Percentiles rank a stretch among this genome's conserved stretches.
Evolutionary conservation across 2,329 filamentous ascomycete species (phyloP).

Genomic region (Monilinia fructigena): DNA sequence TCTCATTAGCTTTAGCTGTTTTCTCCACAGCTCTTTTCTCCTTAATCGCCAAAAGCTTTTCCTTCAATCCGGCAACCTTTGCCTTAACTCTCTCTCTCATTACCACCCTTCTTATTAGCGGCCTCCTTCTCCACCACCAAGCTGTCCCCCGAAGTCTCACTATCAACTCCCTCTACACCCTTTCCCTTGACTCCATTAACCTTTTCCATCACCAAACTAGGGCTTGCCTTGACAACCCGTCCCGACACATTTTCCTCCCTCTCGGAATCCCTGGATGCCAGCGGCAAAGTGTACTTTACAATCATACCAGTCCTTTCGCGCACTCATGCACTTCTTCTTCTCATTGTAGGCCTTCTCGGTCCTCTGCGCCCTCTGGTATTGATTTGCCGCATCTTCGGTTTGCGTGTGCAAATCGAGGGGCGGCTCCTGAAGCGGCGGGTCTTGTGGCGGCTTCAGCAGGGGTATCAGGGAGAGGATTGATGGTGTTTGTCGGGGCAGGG

Average conservation of each 20-base stretch:
- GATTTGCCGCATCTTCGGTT: not conserved
- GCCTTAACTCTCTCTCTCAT: not conserved
- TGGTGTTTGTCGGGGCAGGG: constrained; percentile 17
- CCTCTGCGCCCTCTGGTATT: not conserved
- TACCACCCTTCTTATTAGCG: not conserved
- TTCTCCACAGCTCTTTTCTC: constrained; percentile 1
- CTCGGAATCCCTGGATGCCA: constrained; percentile 5
- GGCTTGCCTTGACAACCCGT: constrained; percentile 10
- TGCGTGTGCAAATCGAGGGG: constrained; percentile 11
- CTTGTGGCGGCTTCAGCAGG: constrained; percentile 4
- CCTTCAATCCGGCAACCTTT: constrained; percentile 12
- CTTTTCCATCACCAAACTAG: constrained; percentile 10
- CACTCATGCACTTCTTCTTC: constrained; percentile 17
- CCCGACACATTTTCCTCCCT: constrained; percentile 20
- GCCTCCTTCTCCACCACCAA: not conserved
- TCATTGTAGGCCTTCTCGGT: constrained; percentile 1
- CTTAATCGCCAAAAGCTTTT: constrained; percentile 10
- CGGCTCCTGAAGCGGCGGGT: not conserved
- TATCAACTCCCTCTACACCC: not conserved
- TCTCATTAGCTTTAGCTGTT: not conserved
- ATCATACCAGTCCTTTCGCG: constrained; percentile 18
- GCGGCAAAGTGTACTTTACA: constrained; percentile 9
- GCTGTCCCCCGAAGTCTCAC: not conserved
- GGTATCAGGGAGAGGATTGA: constrained; percentile 19
- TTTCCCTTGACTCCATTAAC: not conserved